These are phyloP conservation scores for Melocanna baccifera DNA, from an alignment of 176 grass and related monocot genomes.

Conservation along the genomic window DNA sequence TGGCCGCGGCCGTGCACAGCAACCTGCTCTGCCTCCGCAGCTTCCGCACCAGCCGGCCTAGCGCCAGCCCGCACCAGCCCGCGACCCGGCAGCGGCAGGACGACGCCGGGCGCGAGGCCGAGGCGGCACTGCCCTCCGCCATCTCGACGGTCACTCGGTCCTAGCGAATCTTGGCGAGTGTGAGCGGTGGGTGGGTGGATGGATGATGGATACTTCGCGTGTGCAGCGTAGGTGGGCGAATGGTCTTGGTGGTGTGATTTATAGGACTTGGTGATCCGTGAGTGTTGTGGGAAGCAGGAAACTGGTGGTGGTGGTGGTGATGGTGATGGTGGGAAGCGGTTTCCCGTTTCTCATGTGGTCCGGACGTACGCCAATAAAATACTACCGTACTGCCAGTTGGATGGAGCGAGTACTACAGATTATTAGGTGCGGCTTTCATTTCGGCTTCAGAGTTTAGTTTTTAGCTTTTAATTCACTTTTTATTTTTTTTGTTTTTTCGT, in stretches of 20 bases:
- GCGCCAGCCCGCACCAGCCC: constrained; percentile 40
- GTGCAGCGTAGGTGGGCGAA: not conserved
- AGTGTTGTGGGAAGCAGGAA: not conserved
- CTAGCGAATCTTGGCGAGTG: not conserved
- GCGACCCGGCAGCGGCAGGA: not conserved
- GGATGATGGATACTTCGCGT: not conserved
- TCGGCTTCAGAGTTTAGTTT: too few relatives aligned
- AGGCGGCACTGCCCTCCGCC: not conserved
- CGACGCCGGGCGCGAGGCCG: not conserved
- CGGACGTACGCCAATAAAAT: constrained; percentile 10
- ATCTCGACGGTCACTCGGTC: not conserved
- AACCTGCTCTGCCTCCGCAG: constrained; percentile 65
- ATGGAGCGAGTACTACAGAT: not conserved
- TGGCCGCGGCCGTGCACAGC: constrained; percentile 36
- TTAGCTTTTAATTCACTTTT: too few relatives aligned
- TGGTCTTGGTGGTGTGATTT: not conserved
- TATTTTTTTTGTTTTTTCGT: too few relatives aligned
- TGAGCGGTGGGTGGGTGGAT: not conserved
- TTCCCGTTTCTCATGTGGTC: constrained; percentile 36
- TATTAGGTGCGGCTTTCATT: constrained; percentile 12
- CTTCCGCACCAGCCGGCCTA: constrained; percentile 63
- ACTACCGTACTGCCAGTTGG: not conserved
- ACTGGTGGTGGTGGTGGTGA: not conserved
- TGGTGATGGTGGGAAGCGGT: not conserved
- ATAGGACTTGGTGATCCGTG: not conserved